These are phyloP conservation scores for Lactifluus hygrophoroides DNA, from an alignment of 768 basidiomycete species.

Conservation along the genomic window DNA sequence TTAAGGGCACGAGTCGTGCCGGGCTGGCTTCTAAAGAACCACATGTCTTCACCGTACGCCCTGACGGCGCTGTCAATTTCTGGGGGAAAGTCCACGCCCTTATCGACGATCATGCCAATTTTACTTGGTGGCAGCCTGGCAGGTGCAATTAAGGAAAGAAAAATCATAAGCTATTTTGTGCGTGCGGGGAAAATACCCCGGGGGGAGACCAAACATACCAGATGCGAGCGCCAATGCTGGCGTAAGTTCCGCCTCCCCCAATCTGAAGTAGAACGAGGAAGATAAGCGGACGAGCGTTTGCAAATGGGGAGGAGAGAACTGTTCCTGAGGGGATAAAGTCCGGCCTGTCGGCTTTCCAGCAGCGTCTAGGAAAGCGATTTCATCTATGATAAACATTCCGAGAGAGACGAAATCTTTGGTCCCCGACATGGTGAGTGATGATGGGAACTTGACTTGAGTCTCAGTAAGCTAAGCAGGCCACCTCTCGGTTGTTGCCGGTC, in stretches of 20 bases:
- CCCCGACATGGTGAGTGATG: conserved; percentile 11
- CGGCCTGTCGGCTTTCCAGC: conserved; percentile 44
- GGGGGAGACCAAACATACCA: conserved; percentile 41
- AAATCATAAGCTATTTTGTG: neutral
- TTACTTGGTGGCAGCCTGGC: conserved; percentile 53
- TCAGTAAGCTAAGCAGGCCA: no score
- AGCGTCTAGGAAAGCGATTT: conserved; percentile 55
- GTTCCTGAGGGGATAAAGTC: conserved; percentile 37
- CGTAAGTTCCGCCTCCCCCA: conserved; percentile 84
- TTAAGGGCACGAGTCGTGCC: conserved; percentile 70
- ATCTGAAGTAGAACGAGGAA: conserved; percentile 42
- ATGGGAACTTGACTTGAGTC: no score
- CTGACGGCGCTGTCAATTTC: conserved; percentile 47
- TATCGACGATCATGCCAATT: conserved; percentile 81
- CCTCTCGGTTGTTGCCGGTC: neutral
- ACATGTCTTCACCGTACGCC: conserved; percentile 64
- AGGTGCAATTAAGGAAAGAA: neutral
- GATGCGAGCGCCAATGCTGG: conserved; percentile 70
- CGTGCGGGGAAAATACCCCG: neutral
- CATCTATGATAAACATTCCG: conserved; percentile 89
- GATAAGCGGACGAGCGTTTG: neutral
- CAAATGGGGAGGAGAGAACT: conserved; percentile 27
- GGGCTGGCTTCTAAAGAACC: conserved; percentile 59
- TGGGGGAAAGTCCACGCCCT: conserved; percentile 65
- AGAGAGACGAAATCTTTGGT: conserved; percentile 47